Base-by-base conservation (phyloP, 2,329 filamentous ascomycete genomes). In the Annulohypoxylon truncatum region DNA sequence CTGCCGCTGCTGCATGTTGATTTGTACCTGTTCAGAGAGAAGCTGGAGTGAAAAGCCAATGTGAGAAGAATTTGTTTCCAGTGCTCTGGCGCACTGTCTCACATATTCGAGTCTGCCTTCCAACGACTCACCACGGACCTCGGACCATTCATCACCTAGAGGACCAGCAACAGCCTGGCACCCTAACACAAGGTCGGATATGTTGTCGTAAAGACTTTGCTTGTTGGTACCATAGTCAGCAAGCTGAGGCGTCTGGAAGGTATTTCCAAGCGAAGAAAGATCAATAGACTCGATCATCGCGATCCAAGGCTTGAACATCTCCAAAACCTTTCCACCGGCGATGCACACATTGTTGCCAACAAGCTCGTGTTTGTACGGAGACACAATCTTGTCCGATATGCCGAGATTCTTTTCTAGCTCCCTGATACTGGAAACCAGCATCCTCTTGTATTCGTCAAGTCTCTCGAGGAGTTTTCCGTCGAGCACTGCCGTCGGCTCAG, bases 111-210 rank as follows among this genome's bases (percentile, higher is more conserved):
- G 80, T 20, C 96, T 89, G 71, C 93, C 93, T 75, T 97, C 95
- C 28, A 99, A 83, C 6, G 94, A 92, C 76, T 97, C 93, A 1
- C 94, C 93, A 44, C 94, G 89, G n/a, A 94, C 84, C 77, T 97
- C 94, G 3, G 94, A 89, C 96, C 96, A 99, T 80, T 99, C 96
- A 76, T 99, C 96, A 7, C 91, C 92, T 44, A 99, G 80, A 4
- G 96, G 96, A 7, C 93, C 93, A 4, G 94, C 92, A n/a, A 98
- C 91, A 22, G 92, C 89, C 79, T 99, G 96, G 74, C 94, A 97
- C 63, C 91, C 89, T 52, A 97, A 81, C 3, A 98, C 82, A 26
- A 99, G 86, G 77, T 98, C 96, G 7, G 94, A 94, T 59, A 97
- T 91, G 64, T 94, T 92, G 78, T 98, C 96, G 79, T 98, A 98